Conservation (phyloP, 352 stramenopile genomes). For the Phytophthora aleatoria region DNA sequence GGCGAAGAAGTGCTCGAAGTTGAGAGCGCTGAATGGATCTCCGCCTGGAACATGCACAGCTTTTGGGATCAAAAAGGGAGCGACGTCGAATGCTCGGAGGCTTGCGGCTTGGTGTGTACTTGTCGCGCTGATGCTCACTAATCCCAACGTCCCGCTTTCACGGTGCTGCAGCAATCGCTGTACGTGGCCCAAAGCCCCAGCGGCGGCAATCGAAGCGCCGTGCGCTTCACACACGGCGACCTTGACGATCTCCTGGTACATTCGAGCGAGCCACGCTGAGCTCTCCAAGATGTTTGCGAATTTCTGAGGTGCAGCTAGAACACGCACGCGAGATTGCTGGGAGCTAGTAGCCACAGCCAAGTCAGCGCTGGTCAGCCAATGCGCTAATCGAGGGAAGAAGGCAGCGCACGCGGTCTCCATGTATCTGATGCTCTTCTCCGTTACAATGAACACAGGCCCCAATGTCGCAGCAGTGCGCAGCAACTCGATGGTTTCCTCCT, state of each 20-base stretch:
- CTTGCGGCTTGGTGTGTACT: constrained; percentile 37
- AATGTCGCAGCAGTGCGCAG: constrained; percentile 39
- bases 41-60: constrained; percentile 38
- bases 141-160: constrained; percentile 41
- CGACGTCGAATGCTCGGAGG: constrained; percentile 37
- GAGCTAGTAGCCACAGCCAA: not conserved
- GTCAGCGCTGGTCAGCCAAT: constrained; percentile 36
- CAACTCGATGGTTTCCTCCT: constrained; percentile 59
- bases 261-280: constrained; percentile 45
- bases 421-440: constrained; percentile 49
- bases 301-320: constrained; percentile 47
- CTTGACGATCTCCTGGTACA: constrained; percentile 49
- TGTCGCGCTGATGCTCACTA: constrained; percentile 50
- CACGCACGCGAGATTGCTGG: constrained; percentile 34
- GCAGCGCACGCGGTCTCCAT: constrained; percentile 47
- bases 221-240: constrained; percentile 28
- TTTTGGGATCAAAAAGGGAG: constrained; percentile 50
- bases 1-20: constrained; percentile 66
- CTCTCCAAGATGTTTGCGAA: constrained; percentile 44
- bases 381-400: constrained; percentile 62
- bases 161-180: constrained; percentile 28
- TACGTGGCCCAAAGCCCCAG: not conserved
- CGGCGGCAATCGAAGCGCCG: constrained; percentile 11
- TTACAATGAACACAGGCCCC: constrained; percentile 60
- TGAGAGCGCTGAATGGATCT: constrained; percentile 19